Evolutionary conservation across 2,329 filamentous ascomycete genomes (phyloP), one percentile per base, ranked within the genome.

Genomic region (Fusarium drepaniforme): DNA sequence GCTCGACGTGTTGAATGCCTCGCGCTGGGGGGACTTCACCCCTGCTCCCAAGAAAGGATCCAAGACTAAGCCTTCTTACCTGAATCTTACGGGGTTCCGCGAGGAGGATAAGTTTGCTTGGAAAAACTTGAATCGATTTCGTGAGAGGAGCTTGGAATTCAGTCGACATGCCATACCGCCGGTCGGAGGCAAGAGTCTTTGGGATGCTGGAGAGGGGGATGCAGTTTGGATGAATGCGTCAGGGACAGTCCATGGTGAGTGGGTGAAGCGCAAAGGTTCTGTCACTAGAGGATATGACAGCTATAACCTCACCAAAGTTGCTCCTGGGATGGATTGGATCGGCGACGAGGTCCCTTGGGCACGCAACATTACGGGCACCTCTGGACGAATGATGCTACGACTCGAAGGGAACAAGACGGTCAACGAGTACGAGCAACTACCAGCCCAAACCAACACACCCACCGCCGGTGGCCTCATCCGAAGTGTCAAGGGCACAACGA

Each of bases 41-140:
- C 90, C 90, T 13, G 80, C 77, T 12, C 68, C 75, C 46, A 78
- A 81, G 18, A 77, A 76, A 23, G 75, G 69, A 18, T 68, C 73
- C 25, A 74, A 72, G 57, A 56, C 75, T 13, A 84, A 83, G 42
- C 91, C 80, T 16, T 85, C 83, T 28, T 92, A 88, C 72, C 83
- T 95, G 69, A 94, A 95, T 77, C 85, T 98, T 62, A 94, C 94
- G 3, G 96, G 96, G 1, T 92, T 97, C 71, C 90, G 93, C 59
- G 85, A 90, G 57, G 88, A 91, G 23, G 93, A 97, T 83, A 91
- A 89, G 6, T 94, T 94, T 82, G 92, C 90, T 2, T 98, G 96
- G 96, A 89, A 92, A 38, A 88, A 95, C 67, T 85, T 98, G 25
- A 86, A 86, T 0, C 84, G 86, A 1, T 94, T 96, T 68, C 91